Conservation (phyloP, 2,329 filamentous ascomycete species). For the Aspergillus aculeatus region DNA sequence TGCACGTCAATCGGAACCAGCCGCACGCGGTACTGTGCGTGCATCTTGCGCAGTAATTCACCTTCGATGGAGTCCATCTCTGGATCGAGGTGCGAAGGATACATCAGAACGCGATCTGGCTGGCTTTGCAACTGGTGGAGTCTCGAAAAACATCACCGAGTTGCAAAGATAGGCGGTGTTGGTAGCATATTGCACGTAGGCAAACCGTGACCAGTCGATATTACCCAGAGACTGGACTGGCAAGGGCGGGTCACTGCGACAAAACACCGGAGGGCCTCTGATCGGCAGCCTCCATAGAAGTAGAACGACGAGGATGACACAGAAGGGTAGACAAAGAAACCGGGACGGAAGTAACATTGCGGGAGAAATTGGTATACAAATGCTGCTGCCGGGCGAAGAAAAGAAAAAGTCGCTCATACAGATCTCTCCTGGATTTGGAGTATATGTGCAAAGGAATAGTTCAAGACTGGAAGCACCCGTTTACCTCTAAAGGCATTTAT, state of each 20-base stretch:
- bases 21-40: not conserved
- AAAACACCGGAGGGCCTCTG: too few relatives aligned
- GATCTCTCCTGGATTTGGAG: too few relatives aligned
- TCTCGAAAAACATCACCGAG: slow-evolving; percentile 1
- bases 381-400: too few relatives aligned
- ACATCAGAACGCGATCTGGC: slow-evolving; percentile 1
- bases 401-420: too few relatives aligned
- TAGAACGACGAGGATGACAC: not conserved
- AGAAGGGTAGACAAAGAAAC: not conserved
- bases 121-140: not conserved
- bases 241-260: too few relatives aligned
- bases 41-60: not conserved
- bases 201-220: slow-evolving; percentile 3
- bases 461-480: too few relatives aligned
- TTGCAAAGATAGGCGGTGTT: slow-evolving; percentile 2
- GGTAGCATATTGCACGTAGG: slow-evolving; percentile 3
- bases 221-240: too few relatives aligned
- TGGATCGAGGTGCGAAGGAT: not conserved
- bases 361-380: too few relatives aligned
- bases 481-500: too few relatives aligned
- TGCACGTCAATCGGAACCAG: not conserved
- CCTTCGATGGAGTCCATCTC: not conserved
- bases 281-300: too few relatives aligned
- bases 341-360: not conserved
- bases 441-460: too few relatives aligned